Base-by-base conservation (phyloP, 805 yeast genomes). In the Candida pseudofarinosa region DNA sequence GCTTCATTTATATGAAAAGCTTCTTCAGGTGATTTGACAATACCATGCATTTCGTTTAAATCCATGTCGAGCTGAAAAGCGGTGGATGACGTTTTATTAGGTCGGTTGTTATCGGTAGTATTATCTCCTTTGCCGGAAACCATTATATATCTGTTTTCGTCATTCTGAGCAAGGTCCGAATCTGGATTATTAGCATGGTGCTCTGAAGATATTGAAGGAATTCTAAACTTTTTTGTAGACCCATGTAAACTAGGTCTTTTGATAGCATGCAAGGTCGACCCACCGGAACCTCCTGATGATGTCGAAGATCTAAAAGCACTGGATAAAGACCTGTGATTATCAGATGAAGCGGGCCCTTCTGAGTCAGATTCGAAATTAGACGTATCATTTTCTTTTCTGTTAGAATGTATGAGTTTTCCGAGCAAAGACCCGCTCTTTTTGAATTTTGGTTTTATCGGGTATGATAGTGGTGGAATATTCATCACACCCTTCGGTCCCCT, bases 1-100 rank as follows among this genome's bases (percentile, higher is more conserved):
- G 13, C 33, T 15, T 10, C 17, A 12, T 5, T 4, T 19, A 32
- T 3, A 8, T 19, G 33, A 7, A 10, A 23, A 7, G 10, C 28
- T 6, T 10, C 10, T 10, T 14, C 23, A 4, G 61, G 57, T 3
- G 58, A 51, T 40, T 64, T 67, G 35, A 79, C 63, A 44, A 79
- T 78, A 5, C 79, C 79, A 30, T 68, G 60, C 77, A 79, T 76
- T 48, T 77, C 76, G 38, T 66, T 65, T 30, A 76, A 54, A 47
- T 76, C 73, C 44, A 76, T 66, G 41, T 77, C 78, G 20, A 79
- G 66, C 18, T 71, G 65, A 37, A 64, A 63, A 12, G 46, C 13
- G 14, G 40, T 39, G 4, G 48, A 48, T n/a, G 14, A 44, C 40
- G 15, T 19, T 17, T 15, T 19, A 4, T 15, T 14, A 32, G 17